These are phyloP conservation scores for Spizellomyces punctatus DNA, from an alignment of 192 early-diverging fungal species.

Conservation along the genomic window DNA sequence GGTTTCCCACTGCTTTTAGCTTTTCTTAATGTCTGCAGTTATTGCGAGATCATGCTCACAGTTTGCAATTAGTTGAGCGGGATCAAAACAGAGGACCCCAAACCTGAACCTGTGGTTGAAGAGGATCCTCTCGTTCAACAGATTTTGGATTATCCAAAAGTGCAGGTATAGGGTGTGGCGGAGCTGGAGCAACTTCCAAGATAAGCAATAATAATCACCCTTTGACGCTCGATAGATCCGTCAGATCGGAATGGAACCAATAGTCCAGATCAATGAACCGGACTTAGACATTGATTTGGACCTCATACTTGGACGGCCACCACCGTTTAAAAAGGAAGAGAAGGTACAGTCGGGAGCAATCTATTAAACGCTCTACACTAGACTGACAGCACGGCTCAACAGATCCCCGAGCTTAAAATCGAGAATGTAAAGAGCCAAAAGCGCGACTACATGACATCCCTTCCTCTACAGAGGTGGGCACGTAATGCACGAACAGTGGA, in stretches of 20 bases:
- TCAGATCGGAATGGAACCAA: constrained; percentile 27
- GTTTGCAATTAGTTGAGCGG: constrained; percentile 9
- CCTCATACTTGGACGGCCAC: constrained; percentile 42
- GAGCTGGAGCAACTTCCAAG: neutral
- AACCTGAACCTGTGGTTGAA: neutral
- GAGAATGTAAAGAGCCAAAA: neutral
- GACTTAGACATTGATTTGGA: constrained; percentile 33
- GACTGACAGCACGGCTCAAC: neutral
- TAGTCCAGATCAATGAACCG: constrained; percentile 32
- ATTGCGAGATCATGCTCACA: too few species aligned
- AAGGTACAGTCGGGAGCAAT: neutral
- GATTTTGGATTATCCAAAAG: constrained; percentile 32
- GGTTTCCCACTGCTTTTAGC: neutral
- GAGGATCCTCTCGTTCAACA: constrained; percentile 40
- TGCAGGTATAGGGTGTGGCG: constrained; percentile 29
- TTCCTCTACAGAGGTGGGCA: constrained; percentile 22
- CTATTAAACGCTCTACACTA: neutral
- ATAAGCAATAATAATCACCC: neutral
- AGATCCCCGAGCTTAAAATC: too few species aligned
- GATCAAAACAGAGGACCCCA: constrained; percentile 10
- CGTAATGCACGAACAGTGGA: constrained; percentile 49
- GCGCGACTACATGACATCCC: constrained; percentile 27
- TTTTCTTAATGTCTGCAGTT: neutral
- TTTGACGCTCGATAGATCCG: constrained; percentile 19
- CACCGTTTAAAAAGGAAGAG: constrained; percentile 39